Base-by-base conservation (phyloP, 345 rosid genomes). In the Citrus mangshanensis region DNA sequence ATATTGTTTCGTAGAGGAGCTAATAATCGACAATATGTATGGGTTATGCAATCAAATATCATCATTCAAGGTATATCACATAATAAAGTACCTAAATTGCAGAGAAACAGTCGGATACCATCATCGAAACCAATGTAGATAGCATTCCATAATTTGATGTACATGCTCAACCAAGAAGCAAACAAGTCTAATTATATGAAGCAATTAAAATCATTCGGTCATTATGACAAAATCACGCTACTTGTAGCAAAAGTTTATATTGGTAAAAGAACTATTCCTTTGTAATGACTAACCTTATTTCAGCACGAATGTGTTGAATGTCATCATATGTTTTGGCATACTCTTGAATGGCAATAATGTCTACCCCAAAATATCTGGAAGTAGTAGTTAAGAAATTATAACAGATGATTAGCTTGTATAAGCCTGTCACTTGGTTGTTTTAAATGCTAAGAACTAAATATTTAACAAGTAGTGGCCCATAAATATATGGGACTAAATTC, bases 301-400 rank as follows among this genome's bases (percentile, higher is more conserved):
- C 85, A 56, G 97, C 97, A 72, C 97, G 99, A 77, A 95, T 61
- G 84, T 95, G 98, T 68, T 93, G 79, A 83, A 92, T 91, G 77
- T 91, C 87, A 70, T 79, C 85, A 65, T 78, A 82, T 10, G 79
- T 70, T 82, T 87, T 81, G 13, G 95, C 91, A 90, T 93, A 86
- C 58, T 89, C 93, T 82, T 22, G 93, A 77, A 95, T 95, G 72
- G 95, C 92, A 64, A 67, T 77, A 70, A 95, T 93, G 85, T 95
- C 98, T 70, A 95, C 97, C 66, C 95, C 95, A 84, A 95, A 95
- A 85, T 92, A 95, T 85, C 99, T 95, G 84, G 37, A 85, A 77
- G 71, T 56, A 74, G 21, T 68, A 46, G 90, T 91, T 58, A 95
- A 85, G 91, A 88, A 74, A 77, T 37, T 58, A 64, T 22, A 62